A percentile compares a stretch with the other conserved stretches of the same genome.
These are phyloP conservation scores for Stagonosporopsis chrysanthemi DNA, from an alignment of 2,329 filamentous ascomycete genomes.

Conservation along the genomic window DNA sequence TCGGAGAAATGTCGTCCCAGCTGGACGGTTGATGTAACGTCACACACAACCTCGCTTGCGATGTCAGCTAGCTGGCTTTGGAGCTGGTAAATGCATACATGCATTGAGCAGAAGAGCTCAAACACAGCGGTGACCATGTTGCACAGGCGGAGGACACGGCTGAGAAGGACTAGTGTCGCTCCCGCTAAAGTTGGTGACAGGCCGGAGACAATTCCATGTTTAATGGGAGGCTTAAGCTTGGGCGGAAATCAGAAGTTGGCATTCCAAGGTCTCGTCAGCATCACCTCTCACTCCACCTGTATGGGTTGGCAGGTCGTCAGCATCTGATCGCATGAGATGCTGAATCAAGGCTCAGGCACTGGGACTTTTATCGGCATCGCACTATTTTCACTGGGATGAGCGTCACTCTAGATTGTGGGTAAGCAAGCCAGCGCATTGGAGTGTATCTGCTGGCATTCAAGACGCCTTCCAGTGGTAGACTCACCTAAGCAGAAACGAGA, in stretches of 20 bases:
- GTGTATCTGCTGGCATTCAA: no score
- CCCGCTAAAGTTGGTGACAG: not conserved
- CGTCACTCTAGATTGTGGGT: no score
- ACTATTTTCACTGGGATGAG: no score
- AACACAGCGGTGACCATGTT: not conserved
- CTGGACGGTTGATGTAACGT: constrained; percentile 6
- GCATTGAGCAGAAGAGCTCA: not conserved
- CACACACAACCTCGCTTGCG: not conserved
- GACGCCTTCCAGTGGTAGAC: no score
- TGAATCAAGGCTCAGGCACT: no score
- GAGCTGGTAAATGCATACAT: not conserved
- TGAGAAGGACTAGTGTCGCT: not conserved
- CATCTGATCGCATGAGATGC: not conserved
- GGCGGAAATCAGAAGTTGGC: not conserved
- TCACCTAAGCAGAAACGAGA: not conserved
- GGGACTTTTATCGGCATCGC: no score
- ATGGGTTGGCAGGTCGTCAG: not conserved
- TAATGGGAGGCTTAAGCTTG: not conserved
- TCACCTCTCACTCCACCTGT: not conserved
- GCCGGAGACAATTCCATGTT: not conserved
- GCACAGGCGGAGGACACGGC: constrained; percentile 1
- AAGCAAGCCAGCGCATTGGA: no score
- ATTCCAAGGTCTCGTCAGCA: not conserved
- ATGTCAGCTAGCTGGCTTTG: not conserved
- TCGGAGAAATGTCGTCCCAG: constrained; percentile 12